Conservation (phyloP, 2,329 filamentous ascomycete species). For the Lithohypha guttulata region DNA sequence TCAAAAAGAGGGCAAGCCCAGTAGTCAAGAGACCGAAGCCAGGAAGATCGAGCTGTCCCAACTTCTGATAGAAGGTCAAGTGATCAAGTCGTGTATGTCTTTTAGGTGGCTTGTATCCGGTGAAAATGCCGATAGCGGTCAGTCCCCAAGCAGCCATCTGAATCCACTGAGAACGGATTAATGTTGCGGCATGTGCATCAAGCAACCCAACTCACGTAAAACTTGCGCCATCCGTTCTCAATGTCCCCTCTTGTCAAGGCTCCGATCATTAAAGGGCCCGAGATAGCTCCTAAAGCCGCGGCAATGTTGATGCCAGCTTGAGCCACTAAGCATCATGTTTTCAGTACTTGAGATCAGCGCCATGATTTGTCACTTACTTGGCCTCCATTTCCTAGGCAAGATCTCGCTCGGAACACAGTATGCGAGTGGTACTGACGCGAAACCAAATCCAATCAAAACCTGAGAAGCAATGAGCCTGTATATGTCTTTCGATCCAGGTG, state of each 20-base stretch:
- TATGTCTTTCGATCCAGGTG: conserved; percentile 15
- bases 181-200: neutral
- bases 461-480: conserved; percentile 16
- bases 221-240: conserved; percentile 16
- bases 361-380: conserved; percentile 13
- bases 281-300: conserved; percentile 12
- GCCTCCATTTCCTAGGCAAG: conserved; percentile 17
- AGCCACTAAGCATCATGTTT: conserved; percentile 10
- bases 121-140: conserved; percentile 15
- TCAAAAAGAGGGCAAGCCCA: conserved; percentile 15
- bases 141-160: conserved; percentile 17
- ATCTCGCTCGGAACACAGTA: conserved; percentile 19
- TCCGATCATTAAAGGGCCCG: conserved; percentile 16
- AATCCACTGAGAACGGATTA: conserved; percentile 12
- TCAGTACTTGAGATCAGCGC: neutral
- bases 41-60: conserved; percentile 15
- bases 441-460: conserved; percentile 16
- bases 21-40: conserved; percentile 12
- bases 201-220: conserved; percentile 13
- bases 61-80: conserved; percentile 16
- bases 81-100: conserved; percentile 17
- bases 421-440: conserved; percentile 16
- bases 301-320: conserved; percentile 17
- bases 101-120: conserved; percentile 17
- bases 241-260: conserved; percentile 10